These are phyloP conservation scores for Pseudevernia furfuracea DNA, from an alignment of 495 filamentous ascomycete species.

Conservation along the genomic window DNA sequence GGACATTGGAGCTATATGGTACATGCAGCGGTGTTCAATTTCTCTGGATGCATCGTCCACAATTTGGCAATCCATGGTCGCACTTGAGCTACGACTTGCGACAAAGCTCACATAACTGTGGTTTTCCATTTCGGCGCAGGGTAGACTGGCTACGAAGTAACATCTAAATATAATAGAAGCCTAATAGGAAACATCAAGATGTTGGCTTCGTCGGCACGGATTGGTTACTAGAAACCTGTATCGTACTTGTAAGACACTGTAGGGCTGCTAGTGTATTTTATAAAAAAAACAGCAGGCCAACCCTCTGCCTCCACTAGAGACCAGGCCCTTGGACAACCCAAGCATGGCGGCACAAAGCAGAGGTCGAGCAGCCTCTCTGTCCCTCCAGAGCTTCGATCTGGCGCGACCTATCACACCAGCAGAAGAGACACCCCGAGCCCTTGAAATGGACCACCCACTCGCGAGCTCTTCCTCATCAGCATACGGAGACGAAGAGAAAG, in stretches of 20 bases:
- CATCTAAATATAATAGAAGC: neutral
- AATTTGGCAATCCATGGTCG: constrained; percentile 38
- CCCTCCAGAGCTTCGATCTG: constrained; percentile 11
- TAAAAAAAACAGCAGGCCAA: neutral
- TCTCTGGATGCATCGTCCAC: constrained; percentile 34
- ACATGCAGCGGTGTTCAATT: constrained; percentile 35
- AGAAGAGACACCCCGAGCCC: constrained; percentile 12
- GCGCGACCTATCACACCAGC: constrained; percentile 5
- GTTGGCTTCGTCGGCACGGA: neutral
- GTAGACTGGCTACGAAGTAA: constrained; percentile 1
- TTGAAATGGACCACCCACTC: constrained; percentile 7
- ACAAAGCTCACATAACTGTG: constrained; percentile 47
- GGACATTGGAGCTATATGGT: constrained; percentile 42
- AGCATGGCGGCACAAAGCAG: constrained; percentile 9
- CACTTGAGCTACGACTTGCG: constrained; percentile 46
- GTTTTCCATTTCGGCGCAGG: constrained; percentile 40
- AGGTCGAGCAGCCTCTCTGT: neutral
- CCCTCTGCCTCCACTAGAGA: neutral
- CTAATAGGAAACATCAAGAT: too few species aligned
- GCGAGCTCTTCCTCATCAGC: constrained; percentile 14
- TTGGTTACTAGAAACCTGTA: neutral
- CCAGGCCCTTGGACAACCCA: neutral
- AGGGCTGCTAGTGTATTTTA: neutral
- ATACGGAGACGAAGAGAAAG: constrained; percentile 13
- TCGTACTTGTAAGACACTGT: neutral